phyloP scores from a whole-genome alignment of 257 asterid genomes.

The Scutellaria minor region DNA sequence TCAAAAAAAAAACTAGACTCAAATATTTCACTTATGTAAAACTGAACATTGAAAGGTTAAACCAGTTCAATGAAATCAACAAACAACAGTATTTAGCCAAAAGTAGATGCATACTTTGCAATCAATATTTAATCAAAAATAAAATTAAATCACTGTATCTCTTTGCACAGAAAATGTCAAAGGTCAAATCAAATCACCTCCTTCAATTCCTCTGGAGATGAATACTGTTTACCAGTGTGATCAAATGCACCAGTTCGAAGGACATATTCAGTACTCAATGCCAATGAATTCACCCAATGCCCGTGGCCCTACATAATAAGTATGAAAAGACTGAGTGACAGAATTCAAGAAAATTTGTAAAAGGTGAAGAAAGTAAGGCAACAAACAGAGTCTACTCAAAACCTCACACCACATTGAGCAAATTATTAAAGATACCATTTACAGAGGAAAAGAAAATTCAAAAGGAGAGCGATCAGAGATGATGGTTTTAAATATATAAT shows the following conservation, averaged over 20 bases:
- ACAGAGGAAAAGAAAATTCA: not conserved
- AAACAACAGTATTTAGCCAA: not conserved
- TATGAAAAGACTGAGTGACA: conserved; percentile 21
- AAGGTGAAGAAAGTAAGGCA: conserved; percentile 16
- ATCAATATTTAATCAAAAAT: not conserved
- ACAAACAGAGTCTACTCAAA: conserved; percentile 11
- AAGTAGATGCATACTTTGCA: conserved; percentile 21
- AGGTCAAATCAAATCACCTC: conserved; percentile 53
- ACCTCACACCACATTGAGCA: conserved; percentile 11
- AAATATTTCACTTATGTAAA: not conserved
- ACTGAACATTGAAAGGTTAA: not conserved
- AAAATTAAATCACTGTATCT: conserved; percentile 1
- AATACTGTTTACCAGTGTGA: conserved; percentile 65
- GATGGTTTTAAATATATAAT: conserved; percentile 3
- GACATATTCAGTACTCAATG: conserved; percentile 93
- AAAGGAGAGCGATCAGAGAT: conserved; percentile 1
- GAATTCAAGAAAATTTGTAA: not conserved
- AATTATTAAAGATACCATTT: not conserved
- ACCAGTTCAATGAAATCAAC: conserved; percentile 1
- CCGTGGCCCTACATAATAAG: conserved; percentile 79
- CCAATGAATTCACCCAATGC: conserved; percentile 97
- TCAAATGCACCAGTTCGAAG: conserved; percentile 96
- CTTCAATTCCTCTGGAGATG: conserved; percentile 93
- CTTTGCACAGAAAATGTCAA: not conserved
- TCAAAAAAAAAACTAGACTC: not conserved